These are phyloP conservation scores for Boletus reticuloceps DNA, from an alignment of 768 basidiomycete genomes.

Conservation along the genomic window DNA sequence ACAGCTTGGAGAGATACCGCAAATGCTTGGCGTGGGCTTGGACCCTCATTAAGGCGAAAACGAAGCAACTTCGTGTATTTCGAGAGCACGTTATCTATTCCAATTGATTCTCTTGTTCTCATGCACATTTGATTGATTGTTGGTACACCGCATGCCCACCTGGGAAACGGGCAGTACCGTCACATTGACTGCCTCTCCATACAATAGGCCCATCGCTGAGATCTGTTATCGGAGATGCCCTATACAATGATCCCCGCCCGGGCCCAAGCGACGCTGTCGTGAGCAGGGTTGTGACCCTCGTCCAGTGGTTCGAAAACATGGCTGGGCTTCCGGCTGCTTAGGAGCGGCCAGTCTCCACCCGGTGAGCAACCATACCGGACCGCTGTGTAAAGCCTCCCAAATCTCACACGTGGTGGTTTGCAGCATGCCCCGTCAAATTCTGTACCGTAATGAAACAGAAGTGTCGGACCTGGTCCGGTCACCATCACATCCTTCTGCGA, in stretches of 20 bases:
- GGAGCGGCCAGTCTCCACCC: slow-evolving; percentile 2
- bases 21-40: no score
- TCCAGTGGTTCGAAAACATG: slow-evolving; percentile 68
- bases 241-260: slow-evolving; percentile 59
- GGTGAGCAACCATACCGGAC: slow-evolving; percentile 16
- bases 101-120: slow-evolving; percentile 13
- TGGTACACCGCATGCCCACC: slow-evolving; percentile 47
- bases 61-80: slow-evolving; percentile 72
- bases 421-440: no score
- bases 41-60: slow-evolving; percentile 40
- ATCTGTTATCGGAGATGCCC: slow-evolving; percentile 83
- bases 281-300: slow-evolving; percentile 61
- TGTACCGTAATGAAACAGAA: slow-evolving; percentile 5
- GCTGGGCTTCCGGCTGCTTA: slow-evolving; percentile 48
- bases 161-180: slow-evolving; percentile 43
- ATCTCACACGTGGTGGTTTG: no score
- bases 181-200: slow-evolving; percentile 65
- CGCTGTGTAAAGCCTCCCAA: no score
- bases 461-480: slow-evolving; percentile 15
- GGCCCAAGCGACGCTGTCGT: slow-evolving; percentile 68
- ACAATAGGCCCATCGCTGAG: slow-evolving; percentile 55
- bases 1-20: no score
- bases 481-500: background rate
- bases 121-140: no score
- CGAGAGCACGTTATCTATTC: slow-evolving; percentile 50